Evolutionary conservation across 2,329 filamentous ascomycete species (phyloP).

Genomic region (Mycocentrospora acerina): DNA sequence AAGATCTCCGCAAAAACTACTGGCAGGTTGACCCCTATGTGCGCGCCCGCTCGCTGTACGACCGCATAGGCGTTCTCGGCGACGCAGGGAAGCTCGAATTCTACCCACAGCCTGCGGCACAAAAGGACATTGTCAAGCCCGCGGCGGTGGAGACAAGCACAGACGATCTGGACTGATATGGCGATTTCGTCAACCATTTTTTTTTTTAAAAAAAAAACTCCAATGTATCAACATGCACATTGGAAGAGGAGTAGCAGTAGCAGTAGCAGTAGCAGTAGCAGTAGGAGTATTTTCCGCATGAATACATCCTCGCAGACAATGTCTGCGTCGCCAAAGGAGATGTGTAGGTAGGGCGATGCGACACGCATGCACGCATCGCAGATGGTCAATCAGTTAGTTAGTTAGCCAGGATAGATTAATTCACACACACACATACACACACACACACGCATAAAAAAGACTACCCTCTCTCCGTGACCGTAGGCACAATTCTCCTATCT

Average conservation of each 20-base stretch:
- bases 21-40: constrained; percentile 89
- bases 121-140: constrained; percentile 6
- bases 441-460: background rate
- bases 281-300: no score
- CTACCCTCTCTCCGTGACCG: background rate
- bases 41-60: constrained; percentile 79
- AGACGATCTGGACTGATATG: constrained; percentile 42
- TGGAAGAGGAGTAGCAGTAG: no score
- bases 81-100: constrained; percentile 69
- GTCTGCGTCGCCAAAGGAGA: no score
- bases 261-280: no score
- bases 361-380: no score
- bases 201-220: no score
- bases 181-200: no score
- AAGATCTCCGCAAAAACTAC: constrained; percentile 70
- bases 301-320: no score
- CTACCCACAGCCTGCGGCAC: constrained; percentile 54
- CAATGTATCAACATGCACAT: no score
- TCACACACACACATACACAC: background rate
- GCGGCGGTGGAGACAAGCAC: constrained; percentile 24
- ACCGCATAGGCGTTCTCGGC: constrained; percentile 72
- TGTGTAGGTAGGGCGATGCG: no score
- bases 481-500: background rate
- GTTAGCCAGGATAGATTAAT: background rate
- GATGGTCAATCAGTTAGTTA: no score